phyloP scores from a whole-genome alignment of 2,329 filamentous ascomycete species.

The Sclerotinia sclerotiorum region DNA sequence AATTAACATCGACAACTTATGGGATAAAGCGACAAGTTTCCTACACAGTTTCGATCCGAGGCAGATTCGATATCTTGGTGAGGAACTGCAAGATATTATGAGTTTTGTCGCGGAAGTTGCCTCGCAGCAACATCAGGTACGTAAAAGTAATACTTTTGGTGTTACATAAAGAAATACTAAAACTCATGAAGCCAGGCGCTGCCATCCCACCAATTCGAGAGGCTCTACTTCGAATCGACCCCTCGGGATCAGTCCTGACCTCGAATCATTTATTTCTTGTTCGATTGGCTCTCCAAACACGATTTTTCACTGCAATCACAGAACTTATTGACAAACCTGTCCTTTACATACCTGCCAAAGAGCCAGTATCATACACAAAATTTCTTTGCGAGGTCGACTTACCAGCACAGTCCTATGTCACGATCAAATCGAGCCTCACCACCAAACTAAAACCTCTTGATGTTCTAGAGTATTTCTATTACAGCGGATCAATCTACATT shows the following conservation, averaged over 20 bases:
- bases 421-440: conserved; percentile 57
- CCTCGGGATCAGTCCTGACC: conserved; percentile 65
- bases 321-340: conserved; percentile 64
- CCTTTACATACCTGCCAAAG: conserved; percentile 60
- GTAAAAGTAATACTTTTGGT: conserved; percentile 7
- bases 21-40: conserved; percentile 48
- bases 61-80: conserved; percentile 55
- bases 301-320: conserved; percentile 55
- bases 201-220: conserved; percentile 36
- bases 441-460: conserved; percentile 50
- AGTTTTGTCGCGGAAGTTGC: conserved; percentile 40
- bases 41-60: conserved; percentile 50
- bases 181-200: conserved; percentile 29
- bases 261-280: conserved; percentile 59
- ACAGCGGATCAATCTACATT: conserved; percentile 65
- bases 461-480: conserved; percentile 67
- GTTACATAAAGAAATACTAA: conserved; percentile 24
- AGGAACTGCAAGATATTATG: conserved; percentile 48
- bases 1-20: conserved; percentile 42
- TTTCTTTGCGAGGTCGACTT: conserved; percentile 50
- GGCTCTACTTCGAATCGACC: conserved; percentile 66
- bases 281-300: conserved; percentile 55
- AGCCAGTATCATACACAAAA: conserved; percentile 38
- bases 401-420: conserved; percentile 58
- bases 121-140: conserved; percentile 31